Evolutionary conservation across 352 stramenopile species (phyloP), one percentile per base, ranked within the genome.

Genomic region (Globisporangium echinulatum): DNA sequence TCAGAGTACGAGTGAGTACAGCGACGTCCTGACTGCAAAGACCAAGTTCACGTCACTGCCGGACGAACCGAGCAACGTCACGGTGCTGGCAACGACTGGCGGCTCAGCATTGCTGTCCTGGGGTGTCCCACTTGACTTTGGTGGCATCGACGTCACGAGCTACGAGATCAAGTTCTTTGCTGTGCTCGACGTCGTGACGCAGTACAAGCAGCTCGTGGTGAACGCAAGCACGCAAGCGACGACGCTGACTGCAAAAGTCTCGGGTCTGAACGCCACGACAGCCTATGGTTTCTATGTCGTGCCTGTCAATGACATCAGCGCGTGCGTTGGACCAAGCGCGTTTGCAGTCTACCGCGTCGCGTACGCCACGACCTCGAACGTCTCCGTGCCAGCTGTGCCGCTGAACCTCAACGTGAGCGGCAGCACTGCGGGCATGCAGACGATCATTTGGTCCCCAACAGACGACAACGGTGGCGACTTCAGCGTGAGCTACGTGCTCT

Each of bases 201-300:
- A 85, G 47, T 84, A 66, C 48, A 51, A 60, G 36, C 67, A 84
- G 53, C n/a, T 67, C 5, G 52, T 79, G 17, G 52, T 49, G 0
- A 72, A 70, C 9, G 52, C 74, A 9, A 79, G 54, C 49, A 6
- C 44, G 0, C 61, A 56, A 11, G 61, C 63, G 2, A 64, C 63
- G 0, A 66, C 42, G 10, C 38, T 82, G 13, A 75, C 59, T 8
- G 64, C 61, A 10, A 77, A 74, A 65, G 62, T 87, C 3, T 63
- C 71, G 6, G 69, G 66, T 10, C 63, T 89, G 2, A 54, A 70
- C 4, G 66, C 79, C 2, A 82, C 80, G 49, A 79, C 71, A 2
- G 72, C 68, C 8, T 89, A 89, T 42, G 73, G 79, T 1, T 79
- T 89, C 53, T 63, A 72, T 25, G 75, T 87, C 2, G 60, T 74